phyloP scores from a whole-genome alignment of 1,139 yeast genomes.

The Candida buenavistaensis region DNA sequence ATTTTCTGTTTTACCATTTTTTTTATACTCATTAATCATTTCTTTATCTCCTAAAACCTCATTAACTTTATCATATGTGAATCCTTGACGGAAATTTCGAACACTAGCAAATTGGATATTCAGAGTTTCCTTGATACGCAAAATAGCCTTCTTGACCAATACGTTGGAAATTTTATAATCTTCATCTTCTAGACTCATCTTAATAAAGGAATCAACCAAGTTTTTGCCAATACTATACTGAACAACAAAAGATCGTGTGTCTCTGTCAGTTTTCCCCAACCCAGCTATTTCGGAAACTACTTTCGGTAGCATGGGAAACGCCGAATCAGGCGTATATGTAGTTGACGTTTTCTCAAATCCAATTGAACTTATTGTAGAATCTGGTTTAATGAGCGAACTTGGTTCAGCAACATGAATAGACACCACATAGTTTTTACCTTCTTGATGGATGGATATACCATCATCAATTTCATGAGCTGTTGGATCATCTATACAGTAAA shows the following conservation, averaged over 20 bases:
- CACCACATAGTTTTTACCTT: conserved; percentile 39
- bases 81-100: conserved; percentile 34
- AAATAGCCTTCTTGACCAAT: conserved; percentile 14
- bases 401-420: conserved; percentile 91
- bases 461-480: conserved; percentile 93
- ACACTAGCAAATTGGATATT: conserved; percentile 16
- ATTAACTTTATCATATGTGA: conserved; percentile 39
- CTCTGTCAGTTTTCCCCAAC: conserved; percentile 48
- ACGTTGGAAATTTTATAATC: conserved; percentile 14
- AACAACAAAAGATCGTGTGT: conserved; percentile 40
- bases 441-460: conserved; percentile 66
- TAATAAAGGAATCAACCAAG: conserved; percentile 25
- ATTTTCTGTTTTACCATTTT: conserved; percentile 13
- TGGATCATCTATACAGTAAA: conserved; percentile 82
- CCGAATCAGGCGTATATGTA: conserved; percentile 69
- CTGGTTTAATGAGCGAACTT: conserved; percentile 55
- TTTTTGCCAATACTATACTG: conserved; percentile 30
- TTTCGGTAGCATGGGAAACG: conserved; percentile 69
- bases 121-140: conserved; percentile 23
- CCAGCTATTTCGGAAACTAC: conserved; percentile 55
- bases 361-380: conserved; percentile 50
- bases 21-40: conserved; percentile 10
- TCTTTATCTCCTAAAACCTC: conserved; percentile 23
- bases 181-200: too few relatives aligned
- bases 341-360: conserved; percentile 69